These are phyloP conservation scores for Colletotrichum graminicola DNA, from an alignment of 2,329 filamentous ascomycete genomes.

Conservation along the genomic window DNA sequence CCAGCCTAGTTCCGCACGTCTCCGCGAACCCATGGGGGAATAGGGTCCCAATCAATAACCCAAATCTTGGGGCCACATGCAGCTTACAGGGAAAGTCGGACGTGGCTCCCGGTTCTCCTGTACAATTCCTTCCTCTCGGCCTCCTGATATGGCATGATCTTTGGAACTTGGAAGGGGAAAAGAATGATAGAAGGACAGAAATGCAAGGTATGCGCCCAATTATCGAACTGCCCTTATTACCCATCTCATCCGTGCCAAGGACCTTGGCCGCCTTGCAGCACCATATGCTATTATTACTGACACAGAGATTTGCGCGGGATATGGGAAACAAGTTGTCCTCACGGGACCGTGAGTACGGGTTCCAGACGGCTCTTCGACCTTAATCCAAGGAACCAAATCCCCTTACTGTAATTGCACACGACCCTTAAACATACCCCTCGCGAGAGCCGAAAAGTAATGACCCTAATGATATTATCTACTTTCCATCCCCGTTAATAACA, in stretches of 20 bases:
- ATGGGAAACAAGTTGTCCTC: background rate
- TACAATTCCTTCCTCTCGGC: background rate
- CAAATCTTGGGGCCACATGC: background rate
- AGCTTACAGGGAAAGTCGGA: background rate
- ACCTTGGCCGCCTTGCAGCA: background rate
- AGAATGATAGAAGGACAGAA: no score
- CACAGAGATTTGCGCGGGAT: background rate
- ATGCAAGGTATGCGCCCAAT: no score
- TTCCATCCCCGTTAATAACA: background rate
- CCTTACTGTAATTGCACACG: slow-evolving; percentile 4
- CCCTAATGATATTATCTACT: slow-evolving; percentile 12
- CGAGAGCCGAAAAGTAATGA: slow-evolving; percentile 6
- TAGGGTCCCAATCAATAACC: background rate
- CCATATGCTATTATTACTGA: background rate
- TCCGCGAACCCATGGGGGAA: slow-evolving; percentile 5
- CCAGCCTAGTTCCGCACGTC: slow-evolving; percentile 15
- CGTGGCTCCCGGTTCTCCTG: background rate
- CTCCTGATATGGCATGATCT: background rate
- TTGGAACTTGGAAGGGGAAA: no score
- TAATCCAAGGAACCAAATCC: background rate
- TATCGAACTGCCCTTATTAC: background rate
- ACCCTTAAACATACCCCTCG: background rate
- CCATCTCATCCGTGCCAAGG: background rate
- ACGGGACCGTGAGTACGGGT: background rate
- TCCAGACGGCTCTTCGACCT: background rate